Percentiles rank a stretch among this genome's conserved stretches.
These are phyloP conservation scores for Coemansia sp. DNA, from an alignment of 192 early-diverging fungal genomes.

Conservation along the genomic window DNA sequence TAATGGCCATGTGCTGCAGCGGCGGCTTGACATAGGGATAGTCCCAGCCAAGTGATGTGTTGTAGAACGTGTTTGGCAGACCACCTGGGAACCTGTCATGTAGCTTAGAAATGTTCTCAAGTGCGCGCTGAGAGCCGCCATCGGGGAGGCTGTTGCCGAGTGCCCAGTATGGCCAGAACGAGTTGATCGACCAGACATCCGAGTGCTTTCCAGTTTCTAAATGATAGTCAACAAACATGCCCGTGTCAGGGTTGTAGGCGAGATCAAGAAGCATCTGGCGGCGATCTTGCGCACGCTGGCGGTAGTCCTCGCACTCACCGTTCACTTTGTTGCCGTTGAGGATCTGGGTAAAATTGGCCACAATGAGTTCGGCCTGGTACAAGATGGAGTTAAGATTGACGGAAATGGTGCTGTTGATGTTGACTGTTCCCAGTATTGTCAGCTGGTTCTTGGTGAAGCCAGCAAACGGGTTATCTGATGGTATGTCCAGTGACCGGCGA, in stretches of 20 bases:
- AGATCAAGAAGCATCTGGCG: constrained; percentile 52
- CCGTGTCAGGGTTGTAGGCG: constrained; percentile 51
- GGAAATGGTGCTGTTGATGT: constrained; percentile 57
- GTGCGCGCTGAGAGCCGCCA: constrained; percentile 29
- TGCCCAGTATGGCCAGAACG: constrained; percentile 64
- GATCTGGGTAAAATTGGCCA: constrained; percentile 20
- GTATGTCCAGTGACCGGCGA: constrained; percentile 19
- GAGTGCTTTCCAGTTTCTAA: constrained; percentile 29
- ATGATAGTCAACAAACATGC: constrained; percentile 59
- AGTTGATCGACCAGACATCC: constrained; percentile 54
- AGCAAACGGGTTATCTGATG: constrained; percentile 25
- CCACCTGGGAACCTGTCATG: constrained; percentile 56
- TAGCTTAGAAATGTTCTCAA: constrained; percentile 37
- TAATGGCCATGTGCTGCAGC: constrained; percentile 55
- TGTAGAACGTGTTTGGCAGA: constrained; percentile 58
- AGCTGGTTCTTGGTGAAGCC: constrained; percentile 25
- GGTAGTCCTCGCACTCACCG: constrained; percentile 12
- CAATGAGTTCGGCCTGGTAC: constrained; percentile 47
- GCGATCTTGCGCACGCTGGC: constrained; percentile 39
- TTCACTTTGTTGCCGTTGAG: constrained; percentile 14
- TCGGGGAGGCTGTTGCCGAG: constrained; percentile 22
- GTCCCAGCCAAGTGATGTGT: constrained; percentile 65
- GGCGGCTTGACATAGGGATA: constrained; percentile 66
- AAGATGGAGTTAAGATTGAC: constrained; percentile 68
- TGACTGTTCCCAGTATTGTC: constrained; percentile 44